Evolutionary conservation across 768 basidiomycete species (phyloP).

Genomic region (Leucogyrophana mollusca): DNA sequence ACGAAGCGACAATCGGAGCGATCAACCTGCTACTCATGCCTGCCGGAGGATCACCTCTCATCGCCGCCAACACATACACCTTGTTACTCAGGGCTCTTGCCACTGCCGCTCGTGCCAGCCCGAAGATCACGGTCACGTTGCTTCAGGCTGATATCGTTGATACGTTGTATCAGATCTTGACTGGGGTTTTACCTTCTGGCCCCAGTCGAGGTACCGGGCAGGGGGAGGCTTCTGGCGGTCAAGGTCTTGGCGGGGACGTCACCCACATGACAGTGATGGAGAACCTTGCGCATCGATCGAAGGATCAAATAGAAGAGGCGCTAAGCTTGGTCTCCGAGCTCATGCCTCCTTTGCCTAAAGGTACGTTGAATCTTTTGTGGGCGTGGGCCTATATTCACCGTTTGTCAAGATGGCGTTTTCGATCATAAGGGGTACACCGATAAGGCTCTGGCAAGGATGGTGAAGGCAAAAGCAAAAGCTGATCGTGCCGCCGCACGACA

Average conservation of each 20-base stretch:
- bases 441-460: conserved; percentile 71
- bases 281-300: conserved; percentile 92
- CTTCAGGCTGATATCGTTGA: conserved; percentile 92
- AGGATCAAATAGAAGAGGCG: conserved; percentile 96
- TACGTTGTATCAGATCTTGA: conserved; percentile 92
- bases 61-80: conserved; percentile 87
- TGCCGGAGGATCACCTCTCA: conserved; percentile 81
- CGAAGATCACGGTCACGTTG: conserved; percentile 82
- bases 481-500: conserved; percentile 73
- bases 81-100: conserved; percentile 83
- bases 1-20: conserved; percentile 74
- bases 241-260: conserved; percentile 83
- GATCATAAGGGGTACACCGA: conserved; percentile 90
- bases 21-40: conserved; percentile 85
- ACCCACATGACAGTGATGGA: conserved; percentile 99
- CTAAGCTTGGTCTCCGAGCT: conserved; percentile 87
- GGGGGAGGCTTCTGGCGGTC: conserved; percentile 46
- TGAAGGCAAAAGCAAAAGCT: conserved; percentile 82
- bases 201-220: no score
- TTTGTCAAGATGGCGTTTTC: conserved; percentile 81
- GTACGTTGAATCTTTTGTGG: conserved; percentile 34
- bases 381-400: neutral
- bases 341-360: conserved; percentile 91
- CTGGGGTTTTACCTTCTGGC: conserved; percentile 81
- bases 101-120: conserved; percentile 83